Conservation (phyloP, 2,329 filamentous ascomycete genomes). For the Alternaria hordeiaustralica region DNA sequence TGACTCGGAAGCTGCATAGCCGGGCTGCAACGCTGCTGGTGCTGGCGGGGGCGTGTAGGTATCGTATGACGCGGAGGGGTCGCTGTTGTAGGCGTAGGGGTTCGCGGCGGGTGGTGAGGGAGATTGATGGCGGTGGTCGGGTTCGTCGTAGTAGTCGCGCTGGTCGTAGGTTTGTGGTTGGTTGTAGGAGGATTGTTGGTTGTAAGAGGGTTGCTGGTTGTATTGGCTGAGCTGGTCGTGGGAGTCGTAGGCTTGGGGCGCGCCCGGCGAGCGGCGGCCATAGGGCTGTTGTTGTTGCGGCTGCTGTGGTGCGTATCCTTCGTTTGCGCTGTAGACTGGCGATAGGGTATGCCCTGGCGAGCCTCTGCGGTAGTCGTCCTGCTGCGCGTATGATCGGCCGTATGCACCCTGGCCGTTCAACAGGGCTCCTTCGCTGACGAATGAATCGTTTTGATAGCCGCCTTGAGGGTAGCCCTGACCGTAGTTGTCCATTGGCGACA, state of each 20-base stretch:
- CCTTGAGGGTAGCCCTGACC: constrained; percentile 34
- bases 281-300: constrained; percentile 16
- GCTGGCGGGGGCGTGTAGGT: neutral
- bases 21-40: neutral
- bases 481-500: constrained; percentile 33
- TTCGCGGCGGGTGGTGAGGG: constrained; percentile 4
- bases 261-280: constrained; percentile 20
- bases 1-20: neutral
- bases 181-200: neutral
- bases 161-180: constrained; percentile 10
- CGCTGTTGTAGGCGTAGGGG: constrained; percentile 1
- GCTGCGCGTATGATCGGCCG: constrained; percentile 29
- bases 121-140: constrained; percentile 1
- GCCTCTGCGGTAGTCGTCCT: constrained; percentile 19
- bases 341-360: constrained; percentile 25
- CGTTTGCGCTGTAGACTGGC: constrained; percentile 20
- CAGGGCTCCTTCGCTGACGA: constrained; percentile 14
- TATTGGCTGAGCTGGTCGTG: constrained; percentile 20
- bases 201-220: constrained; percentile 5
- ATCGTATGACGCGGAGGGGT: constrained; percentile 5
- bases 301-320: constrained; percentile 17
- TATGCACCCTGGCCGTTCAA: constrained; percentile 29
- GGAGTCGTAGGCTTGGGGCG: constrained; percentile 20
- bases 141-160: constrained; percentile 9
- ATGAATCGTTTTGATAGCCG: constrained; percentile 32